Base-by-base conservation (phyloP, 352 stramenopile species). In the Phytophthora multivora region DNA sequence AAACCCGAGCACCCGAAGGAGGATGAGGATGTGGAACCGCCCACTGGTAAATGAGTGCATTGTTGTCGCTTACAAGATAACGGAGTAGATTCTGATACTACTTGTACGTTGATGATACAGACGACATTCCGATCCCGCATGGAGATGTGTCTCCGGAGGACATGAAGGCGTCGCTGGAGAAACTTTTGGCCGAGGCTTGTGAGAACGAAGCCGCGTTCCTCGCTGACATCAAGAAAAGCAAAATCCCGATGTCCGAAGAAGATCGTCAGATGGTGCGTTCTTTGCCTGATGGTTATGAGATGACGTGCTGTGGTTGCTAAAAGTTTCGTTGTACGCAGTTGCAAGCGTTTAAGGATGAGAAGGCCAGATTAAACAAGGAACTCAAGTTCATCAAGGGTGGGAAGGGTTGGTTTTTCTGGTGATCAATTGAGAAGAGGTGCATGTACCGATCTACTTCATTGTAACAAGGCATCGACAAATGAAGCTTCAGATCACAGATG, bases 311-410 rank as follows among this genome's bases (percentile, higher is more conserved):
- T 10, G 12, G 12, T 28, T 13, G 8, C 19, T 57, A 21, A 59
- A 31, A 26, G 3, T 54, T 36, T 50, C 63, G 59, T 12, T 59
- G 10, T 59, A 31, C 51, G 4, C 58, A 94, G 86, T 38, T 90
- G 35, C 77, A 93, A 77, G 85, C 83, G 30, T 94, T 89, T 69
- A 93, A 93, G 59, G 81, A 92, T 56, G 87, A 95, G 59, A 95
- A 95, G 57, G 73, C 83, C 18, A 75, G 85, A 66, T 60, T 94
- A 60, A 92, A 95, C 62, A 89, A 92, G 64, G 77, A 95, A 65
- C 81, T 95, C 56, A 90, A 91, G 66, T 80, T 89, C 33, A 40
- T 93, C 56, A 80, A 88, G 60, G 80, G 52, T 62, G 90, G 90
- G 65, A 90, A 80, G 56, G 31, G 19, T 53, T 15, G 58, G 23